These are phyloP conservation scores for Russula brevipes DNA, from an alignment of 768 basidiomycete genomes.

Conservation along the genomic window DNA sequence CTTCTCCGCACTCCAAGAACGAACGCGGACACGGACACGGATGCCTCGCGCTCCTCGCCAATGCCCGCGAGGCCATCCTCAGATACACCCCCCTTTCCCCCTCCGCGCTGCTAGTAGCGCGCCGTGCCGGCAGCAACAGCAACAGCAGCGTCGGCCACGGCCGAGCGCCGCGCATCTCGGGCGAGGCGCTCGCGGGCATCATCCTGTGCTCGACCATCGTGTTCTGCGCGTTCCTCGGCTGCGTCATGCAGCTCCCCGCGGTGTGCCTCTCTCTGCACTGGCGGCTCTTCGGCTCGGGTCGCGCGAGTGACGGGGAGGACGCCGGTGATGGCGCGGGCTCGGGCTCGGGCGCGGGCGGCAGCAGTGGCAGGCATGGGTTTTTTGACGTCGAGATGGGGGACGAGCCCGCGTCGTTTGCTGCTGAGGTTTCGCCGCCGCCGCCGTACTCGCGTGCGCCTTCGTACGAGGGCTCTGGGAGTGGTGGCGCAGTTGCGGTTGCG, in stretches of 20 bases:
- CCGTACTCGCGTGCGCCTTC: slow-evolving; percentile 21
- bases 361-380: neutral
- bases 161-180: neutral
- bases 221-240: slow-evolving; percentile 13
- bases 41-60: too few species aligned
- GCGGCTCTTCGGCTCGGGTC: neutral
- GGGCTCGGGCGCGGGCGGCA: neutral
- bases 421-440: slow-evolving; percentile 8
- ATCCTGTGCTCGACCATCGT: neutral
- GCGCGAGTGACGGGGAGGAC: neutral
- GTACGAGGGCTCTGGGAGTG: slow-evolving; percentile 5
- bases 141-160: neutral
- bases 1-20: neutral
- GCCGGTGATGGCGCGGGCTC: too few species aligned
- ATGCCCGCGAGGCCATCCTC: too few species aligned
- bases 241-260: neutral
- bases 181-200: slow-evolving; percentile 6
- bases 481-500: neutral
- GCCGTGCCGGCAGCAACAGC: neutral
- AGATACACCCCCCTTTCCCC: neutral
- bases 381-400: slow-evolving; percentile 2
- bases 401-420: neutral
- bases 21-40: neutral
- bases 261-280: neutral
- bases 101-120: neutral